Evolutionary conservation across 441 rosid genomes (phyloP).

Genomic region (Croton laevigatus): DNA sequence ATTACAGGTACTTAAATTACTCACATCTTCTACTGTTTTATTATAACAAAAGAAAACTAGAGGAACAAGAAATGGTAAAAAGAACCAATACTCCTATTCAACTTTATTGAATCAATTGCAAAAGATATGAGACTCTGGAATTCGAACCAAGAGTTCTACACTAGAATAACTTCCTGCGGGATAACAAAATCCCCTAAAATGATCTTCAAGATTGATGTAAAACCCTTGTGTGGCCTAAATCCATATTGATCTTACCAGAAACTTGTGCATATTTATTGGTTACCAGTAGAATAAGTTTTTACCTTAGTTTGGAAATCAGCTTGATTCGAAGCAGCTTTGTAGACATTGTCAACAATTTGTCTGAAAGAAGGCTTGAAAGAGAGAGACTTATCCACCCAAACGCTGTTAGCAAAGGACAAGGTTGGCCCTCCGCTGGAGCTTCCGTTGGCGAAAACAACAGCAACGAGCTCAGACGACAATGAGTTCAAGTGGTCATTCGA

Average conservation of each 20-base stretch:
- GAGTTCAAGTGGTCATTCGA: constrained; percentile 53
- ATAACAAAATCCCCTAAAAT: neutral
- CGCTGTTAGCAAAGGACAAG: constrained; percentile 59
- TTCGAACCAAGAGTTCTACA: neutral
- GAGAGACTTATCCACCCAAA: constrained; percentile 68
- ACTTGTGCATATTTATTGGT: constrained; percentile 2
- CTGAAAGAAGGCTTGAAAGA: constrained; percentile 59
- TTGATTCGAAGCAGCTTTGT: constrained; percentile 55
- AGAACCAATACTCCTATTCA: neutral
- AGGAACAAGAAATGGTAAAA: neutral
- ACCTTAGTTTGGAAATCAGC: constrained; percentile 84
- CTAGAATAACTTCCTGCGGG: neutral
- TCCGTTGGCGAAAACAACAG: constrained; percentile 68
- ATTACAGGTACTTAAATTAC: neutral
- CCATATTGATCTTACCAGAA: neutral
- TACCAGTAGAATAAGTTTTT: neutral
- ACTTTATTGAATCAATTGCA: neutral
- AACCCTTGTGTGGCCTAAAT: neutral
- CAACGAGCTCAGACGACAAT: constrained; percentile 58
- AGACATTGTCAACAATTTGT: constrained; percentile 45
- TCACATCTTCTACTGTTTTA: neutral
- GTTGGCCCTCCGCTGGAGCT: constrained; percentile 58
- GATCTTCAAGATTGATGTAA: neutral
- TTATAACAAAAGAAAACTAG: constrained; percentile 3
- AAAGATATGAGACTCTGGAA: neutral